These are phyloP conservation scores for Margaritispora aquatica DNA, from an alignment of 495 filamentous ascomycete species.

Conservation along the genomic window DNA sequence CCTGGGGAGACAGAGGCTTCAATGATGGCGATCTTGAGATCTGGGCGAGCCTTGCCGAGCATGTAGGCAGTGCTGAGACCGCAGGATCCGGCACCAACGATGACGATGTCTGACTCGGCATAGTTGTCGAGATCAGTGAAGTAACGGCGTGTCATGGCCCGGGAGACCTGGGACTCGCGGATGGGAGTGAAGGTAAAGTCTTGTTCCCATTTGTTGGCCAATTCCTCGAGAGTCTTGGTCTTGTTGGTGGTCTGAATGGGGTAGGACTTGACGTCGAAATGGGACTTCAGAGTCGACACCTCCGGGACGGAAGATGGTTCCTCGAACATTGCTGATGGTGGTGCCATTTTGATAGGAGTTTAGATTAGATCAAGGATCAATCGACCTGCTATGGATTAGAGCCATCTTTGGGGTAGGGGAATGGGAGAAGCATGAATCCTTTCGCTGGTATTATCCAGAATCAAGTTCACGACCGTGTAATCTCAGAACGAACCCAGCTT, in stretches of 20 bases:
- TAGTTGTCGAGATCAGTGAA: constrained; percentile 84
- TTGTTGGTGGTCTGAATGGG: constrained; percentile 20
- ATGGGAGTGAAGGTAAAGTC: constrained; percentile 78
- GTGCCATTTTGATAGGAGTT: constrained; percentile 57
- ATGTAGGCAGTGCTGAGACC: constrained; percentile 80
- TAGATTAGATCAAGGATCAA: constrained; percentile 9
- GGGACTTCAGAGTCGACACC: constrained; percentile 11
- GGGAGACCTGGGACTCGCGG: constrained; percentile 83
- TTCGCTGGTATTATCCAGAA: constrained; percentile 99
- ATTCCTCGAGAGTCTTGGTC: constrained; percentile 23
- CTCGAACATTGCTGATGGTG: constrained; percentile 48
- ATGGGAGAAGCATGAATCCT: constrained; percentile 74
- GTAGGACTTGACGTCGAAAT: constrained; percentile 12
- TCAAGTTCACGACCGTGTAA: constrained; percentile 93
- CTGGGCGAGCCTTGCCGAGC: constrained; percentile 75
- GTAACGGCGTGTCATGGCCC: constrained; percentile 89
- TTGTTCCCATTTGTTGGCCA: constrained; percentile 30
- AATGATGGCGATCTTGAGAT: constrained; percentile 87
- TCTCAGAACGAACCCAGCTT: constrained; percentile 68
- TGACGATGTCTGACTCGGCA: constrained; percentile 87
- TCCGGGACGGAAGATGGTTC: constrained; percentile 16
- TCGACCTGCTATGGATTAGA: constrained; percentile 29
- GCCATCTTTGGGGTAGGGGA: constrained; percentile 26
- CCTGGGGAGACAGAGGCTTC: constrained; percentile 81
- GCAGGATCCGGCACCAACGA: constrained; percentile 83